Evolutionary conservation across 2,329 filamentous ascomycete genomes (phyloP), one percentile per base, ranked within the genome.

Genomic region (Diaporthe vaccinii): DNA sequence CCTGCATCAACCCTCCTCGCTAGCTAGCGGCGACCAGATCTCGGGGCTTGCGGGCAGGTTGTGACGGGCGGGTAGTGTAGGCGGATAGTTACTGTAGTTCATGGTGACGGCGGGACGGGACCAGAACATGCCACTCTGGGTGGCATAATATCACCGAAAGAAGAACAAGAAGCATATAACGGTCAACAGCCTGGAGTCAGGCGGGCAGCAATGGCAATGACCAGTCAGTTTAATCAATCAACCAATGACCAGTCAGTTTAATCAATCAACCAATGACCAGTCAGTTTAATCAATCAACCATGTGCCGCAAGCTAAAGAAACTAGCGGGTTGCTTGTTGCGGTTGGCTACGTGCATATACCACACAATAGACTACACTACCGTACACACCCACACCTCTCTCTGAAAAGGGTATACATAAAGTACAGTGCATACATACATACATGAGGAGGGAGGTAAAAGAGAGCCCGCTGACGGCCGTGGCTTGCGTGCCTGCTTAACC

Each of bases 281-380:
- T 72, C 69, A 49, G 2, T 49, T 72, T 49, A 59, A 58, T 49
- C 31, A 49, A 36, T 51, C 41, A 28, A 72, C 28, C 69, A 57
- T 28, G 69, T 44, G 31, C 25, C 15, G 55, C 36, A 17, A 28
- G 28, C n/a, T 20, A 49, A 59, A n/a, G 10, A 41, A 57, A 39
- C n/a, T 57, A 28, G 28, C 25, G 68, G 53, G 39, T 41, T 61
- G 25, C 31, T 25, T 25, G 51, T 57, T 44, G 46, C 36, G 51
- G 14, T 57, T 70, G 67, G 51, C n/a, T 41, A 69, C 65, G 31
- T 69, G 65, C 65, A 68, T 53, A 41, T 39, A 20, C 58, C 58
- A 53, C 25, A 28, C 39, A 22, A 65, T 46, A 34, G 20, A 46
- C 61, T 65, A 31, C 20, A 44, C 36, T 61, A 28, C 22, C 57